Conservation (phyloP, 345 rosid species). For the Syzygium grande region DNA sequence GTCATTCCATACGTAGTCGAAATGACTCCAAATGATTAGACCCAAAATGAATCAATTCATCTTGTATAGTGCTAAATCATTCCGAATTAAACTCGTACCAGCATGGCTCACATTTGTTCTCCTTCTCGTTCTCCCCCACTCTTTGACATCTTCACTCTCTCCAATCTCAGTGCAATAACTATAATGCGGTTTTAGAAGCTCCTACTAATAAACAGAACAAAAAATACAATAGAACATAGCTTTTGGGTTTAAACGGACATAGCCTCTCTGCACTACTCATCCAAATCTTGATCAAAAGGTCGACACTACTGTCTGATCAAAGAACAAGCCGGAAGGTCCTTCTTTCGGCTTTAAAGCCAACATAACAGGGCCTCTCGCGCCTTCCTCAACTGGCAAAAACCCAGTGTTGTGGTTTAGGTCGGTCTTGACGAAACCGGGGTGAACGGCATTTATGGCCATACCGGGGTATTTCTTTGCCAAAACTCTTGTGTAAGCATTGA, state of each 20-base stretch:
- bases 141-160: not conserved
- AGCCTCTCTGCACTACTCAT: not conserved
- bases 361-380: not conserved
- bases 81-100: not conserved
- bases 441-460: not conserved
- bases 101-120: not conserved
- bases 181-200: not conserved
- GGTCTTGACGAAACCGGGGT: not conserved
- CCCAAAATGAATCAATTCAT: not conserved
- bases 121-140: not conserved
- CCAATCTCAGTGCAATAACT: not conserved
- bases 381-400: not conserved
- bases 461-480: not conserved
- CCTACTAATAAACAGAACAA: not conserved
- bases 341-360: not conserved
- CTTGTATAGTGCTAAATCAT: not conserved
- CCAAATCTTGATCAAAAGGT: not conserved
- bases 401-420: not conserved
- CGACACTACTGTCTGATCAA: not conserved
- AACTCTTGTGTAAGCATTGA: constrained; percentile 1
- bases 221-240: not conserved
- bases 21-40: not conserved
- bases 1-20: not conserved
- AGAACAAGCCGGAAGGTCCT: constrained; percentile 1
- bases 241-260: not conserved